Percentiles rank a stretch among this genome's conserved stretches.
These are phyloP conservation scores for Diatrype stigma DNA, from an alignment of 2,329 filamentous ascomycete species.

Conservation along the genomic window DNA sequence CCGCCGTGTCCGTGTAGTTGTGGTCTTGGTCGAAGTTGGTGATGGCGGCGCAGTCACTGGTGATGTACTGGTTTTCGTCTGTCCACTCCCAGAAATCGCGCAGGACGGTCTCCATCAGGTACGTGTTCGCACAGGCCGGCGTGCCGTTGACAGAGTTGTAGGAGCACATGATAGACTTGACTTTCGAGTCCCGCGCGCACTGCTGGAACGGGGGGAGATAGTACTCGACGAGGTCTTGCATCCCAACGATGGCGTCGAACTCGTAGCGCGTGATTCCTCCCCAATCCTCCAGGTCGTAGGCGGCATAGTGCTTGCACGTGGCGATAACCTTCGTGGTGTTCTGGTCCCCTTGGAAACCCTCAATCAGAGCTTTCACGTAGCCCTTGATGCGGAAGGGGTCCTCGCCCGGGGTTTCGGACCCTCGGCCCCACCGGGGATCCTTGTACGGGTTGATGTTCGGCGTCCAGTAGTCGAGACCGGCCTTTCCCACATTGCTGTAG, in stretches of 20 bases:
- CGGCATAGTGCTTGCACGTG: slow-evolving; percentile 58
- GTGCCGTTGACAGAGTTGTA: slow-evolving; percentile 64
- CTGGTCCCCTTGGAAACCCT: slow-evolving; percentile 43
- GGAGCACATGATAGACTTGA: slow-evolving; percentile 57
- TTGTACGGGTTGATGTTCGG: slow-evolving; percentile 27
- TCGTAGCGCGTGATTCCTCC: slow-evolving; percentile 39
- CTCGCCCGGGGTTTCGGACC: slow-evolving; percentile 25
- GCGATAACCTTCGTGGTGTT: slow-evolving; percentile 40
- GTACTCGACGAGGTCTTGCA: slow-evolving; percentile 64
- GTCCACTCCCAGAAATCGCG: slow-evolving; percentile 64
- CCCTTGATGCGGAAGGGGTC: slow-evolving; percentile 38
- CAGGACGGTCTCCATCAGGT: slow-evolving; percentile 58
- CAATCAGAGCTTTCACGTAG: slow-evolving; percentile 50
- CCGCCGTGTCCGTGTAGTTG: slow-evolving; percentile 32
- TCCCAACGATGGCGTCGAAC: slow-evolving; percentile 52
- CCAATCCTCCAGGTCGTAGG: slow-evolving; percentile 52
- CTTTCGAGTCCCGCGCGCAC: slow-evolving; percentile 55
- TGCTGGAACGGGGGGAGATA: slow-evolving; percentile 63
- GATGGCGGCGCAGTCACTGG: slow-evolving; percentile 62
- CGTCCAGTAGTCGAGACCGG: slow-evolving; percentile 25
- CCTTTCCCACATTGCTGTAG: slow-evolving; percentile 25
- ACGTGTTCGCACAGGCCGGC: slow-evolving; percentile 59
- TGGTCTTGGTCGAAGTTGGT: slow-evolving; percentile 49
- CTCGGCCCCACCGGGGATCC: slow-evolving; percentile 24
- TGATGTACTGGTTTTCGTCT: slow-evolving; percentile 57